These are phyloP conservation scores for Neurospora sp. DNA, from an alignment of 495 filamentous ascomycete species.

Conservation along the genomic window DNA sequence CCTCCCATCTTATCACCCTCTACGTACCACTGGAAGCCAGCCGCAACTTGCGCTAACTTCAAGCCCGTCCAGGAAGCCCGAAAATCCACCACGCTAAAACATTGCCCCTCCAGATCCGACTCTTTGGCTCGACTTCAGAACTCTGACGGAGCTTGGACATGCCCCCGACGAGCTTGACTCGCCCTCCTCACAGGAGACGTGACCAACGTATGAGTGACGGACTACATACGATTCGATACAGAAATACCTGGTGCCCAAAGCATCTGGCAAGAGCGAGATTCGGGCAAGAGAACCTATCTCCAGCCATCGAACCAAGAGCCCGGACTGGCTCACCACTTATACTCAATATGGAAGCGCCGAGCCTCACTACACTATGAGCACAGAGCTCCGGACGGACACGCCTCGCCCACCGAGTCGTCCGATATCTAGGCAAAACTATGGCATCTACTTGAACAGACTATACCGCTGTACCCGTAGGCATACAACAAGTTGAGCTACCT, in stretches of 20 bases:
- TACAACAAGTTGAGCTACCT: neutral
- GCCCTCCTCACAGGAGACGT: neutral
- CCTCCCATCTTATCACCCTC: neutral
- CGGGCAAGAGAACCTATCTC: neutral
- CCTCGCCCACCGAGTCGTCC: neutral
- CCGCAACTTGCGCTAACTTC: neutral
- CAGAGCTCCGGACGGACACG: neutral
- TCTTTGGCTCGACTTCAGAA: neutral
- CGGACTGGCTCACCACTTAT: neutral
- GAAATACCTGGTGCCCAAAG: neutral
- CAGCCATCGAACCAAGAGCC: neutral
- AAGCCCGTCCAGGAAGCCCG: neutral
- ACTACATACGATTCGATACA: neutral
- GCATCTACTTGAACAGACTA: neutral
- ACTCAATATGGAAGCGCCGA: neutral
- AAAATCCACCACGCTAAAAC: neutral
- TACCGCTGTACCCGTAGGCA: neutral
- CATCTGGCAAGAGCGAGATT: neutral
- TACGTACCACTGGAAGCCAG: neutral
- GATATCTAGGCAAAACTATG: neutral
- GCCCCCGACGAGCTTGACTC: neutral
- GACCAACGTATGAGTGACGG: neutral
- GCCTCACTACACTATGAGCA: neutral
- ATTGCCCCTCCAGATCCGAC: neutral
- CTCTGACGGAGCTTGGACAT: neutral